Evolutionary conservation across 2,329 filamentous ascomycete genomes (phyloP).

Genomic region (Talaromyces marneffei): DNA sequence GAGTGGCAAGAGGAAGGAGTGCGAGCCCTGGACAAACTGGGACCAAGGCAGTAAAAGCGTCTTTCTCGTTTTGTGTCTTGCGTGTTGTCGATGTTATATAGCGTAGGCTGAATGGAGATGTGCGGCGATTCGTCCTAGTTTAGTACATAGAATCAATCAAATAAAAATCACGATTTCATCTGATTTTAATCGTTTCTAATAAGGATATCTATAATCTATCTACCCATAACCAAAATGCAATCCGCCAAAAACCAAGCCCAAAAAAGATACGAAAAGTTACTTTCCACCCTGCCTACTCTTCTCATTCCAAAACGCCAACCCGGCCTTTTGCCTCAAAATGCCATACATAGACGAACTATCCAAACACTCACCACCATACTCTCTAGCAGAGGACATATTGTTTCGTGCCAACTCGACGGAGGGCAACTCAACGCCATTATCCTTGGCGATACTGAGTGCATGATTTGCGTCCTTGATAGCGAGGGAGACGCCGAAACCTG

Average conservation of each 20-base stretch:
- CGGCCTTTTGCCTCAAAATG: conserved; percentile 31
- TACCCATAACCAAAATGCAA: neutral
- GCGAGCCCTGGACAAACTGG: conserved; percentile 82
- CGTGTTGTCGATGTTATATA: conserved; percentile 12
- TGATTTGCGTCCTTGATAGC: conserved; percentile 36
- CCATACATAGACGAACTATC: conserved; percentile 38
- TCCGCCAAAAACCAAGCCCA: neutral
- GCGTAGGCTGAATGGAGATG: conserved; percentile 8
- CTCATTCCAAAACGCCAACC: conserved; percentile 35
- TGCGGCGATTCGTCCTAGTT: neutral
- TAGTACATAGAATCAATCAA: conserved; percentile 13
- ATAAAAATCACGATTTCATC: conserved; percentile 5
- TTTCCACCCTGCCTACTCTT: conserved; percentile 25
- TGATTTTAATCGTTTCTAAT: neutral
- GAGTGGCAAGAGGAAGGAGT: conserved; percentile 95
- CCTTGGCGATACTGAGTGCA: conserved; percentile 29
- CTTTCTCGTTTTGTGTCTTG: neutral
- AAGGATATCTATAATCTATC: neutral
- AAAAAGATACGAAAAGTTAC: neutral
- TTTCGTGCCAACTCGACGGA: conserved; percentile 28
- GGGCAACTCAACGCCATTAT: conserved; percentile 29
- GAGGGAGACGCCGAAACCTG: conserved; percentile 34
- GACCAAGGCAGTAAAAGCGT: conserved; percentile 60
- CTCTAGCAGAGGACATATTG: conserved; percentile 33
- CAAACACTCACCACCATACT: conserved; percentile 33